Evolutionary conservation across 768 basidiomycete genomes (phyloP).

Genomic region (Pisolithus microcarpus): DNA sequence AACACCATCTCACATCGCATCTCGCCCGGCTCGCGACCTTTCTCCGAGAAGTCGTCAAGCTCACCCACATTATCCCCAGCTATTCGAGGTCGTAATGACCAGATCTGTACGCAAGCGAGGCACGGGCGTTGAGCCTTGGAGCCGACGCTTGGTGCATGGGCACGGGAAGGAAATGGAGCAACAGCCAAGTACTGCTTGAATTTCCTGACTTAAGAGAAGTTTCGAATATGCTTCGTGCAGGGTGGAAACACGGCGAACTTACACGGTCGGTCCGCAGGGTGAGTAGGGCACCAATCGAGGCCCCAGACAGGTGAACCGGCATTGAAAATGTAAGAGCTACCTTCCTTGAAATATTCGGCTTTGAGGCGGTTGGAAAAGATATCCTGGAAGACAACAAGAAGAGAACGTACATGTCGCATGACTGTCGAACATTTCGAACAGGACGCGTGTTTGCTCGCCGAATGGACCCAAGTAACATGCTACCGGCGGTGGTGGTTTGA

Average conservation of each 20-base stretch:
- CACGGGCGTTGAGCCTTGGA: conserved; percentile 47
- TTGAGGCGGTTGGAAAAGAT: conserved; percentile 1
- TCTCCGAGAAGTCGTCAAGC: conserved; percentile 17
- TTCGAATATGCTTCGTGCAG: neutral
- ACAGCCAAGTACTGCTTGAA: conserved; percentile 81
- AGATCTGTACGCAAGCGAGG: conserved; percentile 78
- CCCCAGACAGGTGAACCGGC: conserved; percentile 90
- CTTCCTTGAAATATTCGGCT: conserved; percentile 58
- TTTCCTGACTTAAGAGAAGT: conserved; percentile 34
- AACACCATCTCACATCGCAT: conserved; percentile 80
- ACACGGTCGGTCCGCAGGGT: conserved; percentile 51
- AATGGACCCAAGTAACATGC: conserved; percentile 64
- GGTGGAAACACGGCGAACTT: conserved; percentile 11
- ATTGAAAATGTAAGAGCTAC: conserved; percentile 66
- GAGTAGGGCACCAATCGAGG: conserved; percentile 88
- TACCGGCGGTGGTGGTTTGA: conserved; percentile 47
- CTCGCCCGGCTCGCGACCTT: conserved; percentile 12
- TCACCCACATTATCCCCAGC: conserved; percentile 8
- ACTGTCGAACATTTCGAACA: conserved; percentile 50
- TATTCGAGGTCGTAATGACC: conserved; percentile 44
- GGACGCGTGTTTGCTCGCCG: conserved; percentile 40
- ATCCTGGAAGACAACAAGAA: neutral
- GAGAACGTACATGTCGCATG: conserved; percentile 48
- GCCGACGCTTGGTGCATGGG: conserved; percentile 62
- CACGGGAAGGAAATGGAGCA: conserved; percentile 59